Base-by-base conservation (phyloP, 2,329 filamentous ascomycete species). In the Sclerotinia glacialis region DNA sequence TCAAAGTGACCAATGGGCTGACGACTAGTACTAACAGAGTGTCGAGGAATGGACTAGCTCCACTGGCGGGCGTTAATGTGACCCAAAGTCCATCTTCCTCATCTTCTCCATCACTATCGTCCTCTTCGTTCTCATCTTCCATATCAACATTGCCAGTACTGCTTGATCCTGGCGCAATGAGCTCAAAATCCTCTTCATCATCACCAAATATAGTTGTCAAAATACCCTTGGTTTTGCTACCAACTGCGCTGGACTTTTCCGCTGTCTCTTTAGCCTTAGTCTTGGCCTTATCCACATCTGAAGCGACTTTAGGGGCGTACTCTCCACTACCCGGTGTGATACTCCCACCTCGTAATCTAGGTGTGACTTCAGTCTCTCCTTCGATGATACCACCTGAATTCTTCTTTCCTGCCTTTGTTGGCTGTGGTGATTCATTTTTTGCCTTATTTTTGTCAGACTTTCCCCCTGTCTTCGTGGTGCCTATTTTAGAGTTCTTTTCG, bases 11-110 rank as follows among this genome's bases (percentile, higher is more conserved):
- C 18, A 99, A 80, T 9, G 95, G 95, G 74, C 93, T 97, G 64
- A 98, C 88, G 42, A 99, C 93, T n/a, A 99, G 82, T 11, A 99
- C 93, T n/a, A 98, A 83, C 3, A 99, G 84, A 0, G 94, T 98
- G 76, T 99, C 95, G 72, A 98, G 93, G 80, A 99, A 97, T 0
- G 95, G 93, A 72, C 90, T 96, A 6, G 90, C 90, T 70, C 92
- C 94, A 78, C 87, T 94, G 0, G 93, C 93, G 1, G 93, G 95
- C 0, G 92, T 95, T 65, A 99, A 86, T 9, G 95, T 97, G n/a
- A 99, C 92, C 93, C 93, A 98, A 5, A 99, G 85, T 2, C 93
- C 94, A 72, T 95, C 88, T 70, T 88, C 88, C 16, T 82, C 80
- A 47, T 82, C 79, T 69, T 77, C 77, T 37, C 79, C 74, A 55